These are phyloP conservation scores for Passalora sequoiae DNA, from an alignment of 2,329 filamentous ascomycete species.

Conservation along the genomic window DNA sequence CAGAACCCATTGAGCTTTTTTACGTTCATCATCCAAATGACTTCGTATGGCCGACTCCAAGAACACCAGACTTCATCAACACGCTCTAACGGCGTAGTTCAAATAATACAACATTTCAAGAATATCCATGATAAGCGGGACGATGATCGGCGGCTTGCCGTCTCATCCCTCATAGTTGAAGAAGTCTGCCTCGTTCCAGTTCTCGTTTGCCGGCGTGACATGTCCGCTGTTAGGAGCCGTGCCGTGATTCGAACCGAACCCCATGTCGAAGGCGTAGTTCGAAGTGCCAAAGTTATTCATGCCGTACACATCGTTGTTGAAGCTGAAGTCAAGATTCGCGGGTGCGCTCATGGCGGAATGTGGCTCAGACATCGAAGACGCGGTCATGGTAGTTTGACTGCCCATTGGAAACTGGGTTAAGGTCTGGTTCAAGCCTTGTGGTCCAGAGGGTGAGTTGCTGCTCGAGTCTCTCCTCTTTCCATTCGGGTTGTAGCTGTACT, in stretches of 20 bases:
- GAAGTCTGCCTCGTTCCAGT: slow-evolving; percentile 22
- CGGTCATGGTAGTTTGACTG: neutral
- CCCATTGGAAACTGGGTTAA: slow-evolving; percentile 7
- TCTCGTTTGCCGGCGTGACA: slow-evolving; percentile 15
- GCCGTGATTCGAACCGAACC: slow-evolving; percentile 5
- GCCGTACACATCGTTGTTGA: slow-evolving; percentile 11
- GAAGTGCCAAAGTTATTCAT: slow-evolving; percentile 3
- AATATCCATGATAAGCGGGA: slow-evolving; percentile 1
- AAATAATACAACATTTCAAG: neutral
- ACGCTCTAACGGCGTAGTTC: neutral
- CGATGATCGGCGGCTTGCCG: too few relatives aligned
- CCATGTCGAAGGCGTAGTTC: slow-evolving; percentile 5
- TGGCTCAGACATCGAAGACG: slow-evolving; percentile 9
- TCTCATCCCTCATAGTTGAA: slow-evolving; percentile 20
- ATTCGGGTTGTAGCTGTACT: slow-evolving; percentile 23
- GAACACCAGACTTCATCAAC: neutral
- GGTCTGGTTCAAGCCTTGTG: slow-evolving; percentile 18
- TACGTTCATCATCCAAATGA: too few relatives aligned
- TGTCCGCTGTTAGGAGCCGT: slow-evolving; percentile 14
- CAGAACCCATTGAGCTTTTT: neutral
- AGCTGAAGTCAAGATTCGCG: slow-evolving; percentile 13
- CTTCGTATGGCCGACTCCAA: too few relatives aligned
- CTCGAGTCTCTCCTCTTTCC: slow-evolving; percentile 31
- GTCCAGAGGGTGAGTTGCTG: slow-evolving; percentile 2
- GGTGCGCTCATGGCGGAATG: slow-evolving; percentile 16